phyloP scores from a whole-genome alignment of 352 stramenopile genomes.

The Globisporangium okanoganense region DNA sequence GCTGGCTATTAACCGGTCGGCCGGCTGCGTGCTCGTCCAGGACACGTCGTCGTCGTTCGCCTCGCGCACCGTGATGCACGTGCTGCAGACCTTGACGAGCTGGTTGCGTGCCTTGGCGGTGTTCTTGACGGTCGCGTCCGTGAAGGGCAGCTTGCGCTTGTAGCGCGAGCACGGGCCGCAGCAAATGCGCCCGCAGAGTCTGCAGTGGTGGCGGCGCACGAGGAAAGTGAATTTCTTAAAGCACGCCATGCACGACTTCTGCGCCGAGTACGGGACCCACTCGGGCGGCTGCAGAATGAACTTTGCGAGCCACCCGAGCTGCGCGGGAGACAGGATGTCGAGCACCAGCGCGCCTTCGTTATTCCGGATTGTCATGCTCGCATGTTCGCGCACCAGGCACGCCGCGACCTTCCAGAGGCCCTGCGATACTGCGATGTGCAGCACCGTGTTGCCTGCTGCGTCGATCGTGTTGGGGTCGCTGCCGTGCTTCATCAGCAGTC shows the following conservation, averaged over 20 bases:
- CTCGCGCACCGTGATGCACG: slow-evolving; percentile 61
- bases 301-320: slow-evolving; percentile 76
- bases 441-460: slow-evolving; percentile 62
- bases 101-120: slow-evolving; percentile 39
- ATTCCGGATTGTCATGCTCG: slow-evolving; percentile 73
- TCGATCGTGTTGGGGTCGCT: slow-evolving; percentile 76
- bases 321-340: slow-evolving; percentile 61
- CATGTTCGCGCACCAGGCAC: slow-evolving; percentile 55
- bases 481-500: slow-evolving; percentile 71
- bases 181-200: slow-evolving; percentile 79
- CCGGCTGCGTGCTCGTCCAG: slow-evolving; percentile 38
- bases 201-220: slow-evolving; percentile 76
- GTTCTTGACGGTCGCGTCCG: slow-evolving; percentile 33
- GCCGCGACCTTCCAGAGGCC: slow-evolving; percentile 73
- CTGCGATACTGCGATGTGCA: slow-evolving; percentile 77
- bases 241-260: slow-evolving; percentile 76
- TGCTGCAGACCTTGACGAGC: slow-evolving; percentile 67
- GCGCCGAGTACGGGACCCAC: slow-evolving; percentile 61
- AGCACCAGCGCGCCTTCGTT: slow-evolving; percentile 69
- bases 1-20: slow-evolving; percentile 49
- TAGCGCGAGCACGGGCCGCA: slow-evolving; percentile 76
- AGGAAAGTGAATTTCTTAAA: slow-evolving; percentile 62
- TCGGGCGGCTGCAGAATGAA: slow-evolving; percentile 71
- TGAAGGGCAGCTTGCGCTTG: slow-evolving; percentile 66
- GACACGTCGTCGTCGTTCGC: slow-evolving; percentile 47